Conservation (phyloP, 2,329 filamentous ascomycete species). For the Clonostachys sp. region DNA sequence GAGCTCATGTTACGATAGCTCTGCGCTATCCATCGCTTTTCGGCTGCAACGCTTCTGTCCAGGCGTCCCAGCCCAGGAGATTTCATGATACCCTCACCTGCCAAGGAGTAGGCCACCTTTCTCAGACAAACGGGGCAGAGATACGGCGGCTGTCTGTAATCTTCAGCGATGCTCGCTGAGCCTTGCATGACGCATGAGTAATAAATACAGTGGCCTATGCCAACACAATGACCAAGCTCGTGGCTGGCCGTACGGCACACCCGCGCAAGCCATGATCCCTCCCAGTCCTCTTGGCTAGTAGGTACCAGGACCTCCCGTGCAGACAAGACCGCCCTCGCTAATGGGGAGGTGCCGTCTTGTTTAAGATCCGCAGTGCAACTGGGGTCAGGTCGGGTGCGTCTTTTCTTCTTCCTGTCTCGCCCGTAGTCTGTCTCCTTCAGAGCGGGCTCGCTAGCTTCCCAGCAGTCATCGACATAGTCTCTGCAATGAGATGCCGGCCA, state of each 20-base stretch:
- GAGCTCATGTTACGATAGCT: constrained; percentile 29
- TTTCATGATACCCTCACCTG: not conserved
- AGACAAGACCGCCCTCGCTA: constrained; percentile 14
- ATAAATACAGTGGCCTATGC: constrained; percentile 61
- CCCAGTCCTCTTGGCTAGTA: constrained; percentile 14
- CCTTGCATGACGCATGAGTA: constrained; percentile 63
- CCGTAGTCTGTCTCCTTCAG: not conserved
- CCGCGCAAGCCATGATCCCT: constrained; percentile 51
- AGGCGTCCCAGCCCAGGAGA: not conserved
- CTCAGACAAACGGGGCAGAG: constrained; percentile 54
- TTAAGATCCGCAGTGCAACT: not conserved
- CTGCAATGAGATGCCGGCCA: constrained; percentile 64
- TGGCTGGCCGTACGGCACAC: constrained; percentile 56
- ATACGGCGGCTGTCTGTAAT: constrained; percentile 58
- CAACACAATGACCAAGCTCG: constrained; percentile 65
- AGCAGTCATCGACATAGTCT: constrained; percentile 32
- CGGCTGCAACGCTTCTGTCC: not conserved
- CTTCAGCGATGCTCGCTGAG: constrained; percentile 50
- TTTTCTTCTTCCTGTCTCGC: constrained; percentile 5
- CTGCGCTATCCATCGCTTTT: constrained; percentile 15
- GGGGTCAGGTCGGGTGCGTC: not conserved
- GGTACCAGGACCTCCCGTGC: constrained; percentile 9
- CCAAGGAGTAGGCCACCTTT: constrained; percentile 34
- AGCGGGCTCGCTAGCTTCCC: not conserved
- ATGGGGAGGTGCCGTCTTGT: constrained; percentile 7